Percentiles rank a stretch among this genome's conserved stretches.
These are phyloP conservation scores for Tolypocladium cylindrosporum DNA, from an alignment of 2,329 filamentous ascomycete genomes.

Conservation along the genomic window DNA sequence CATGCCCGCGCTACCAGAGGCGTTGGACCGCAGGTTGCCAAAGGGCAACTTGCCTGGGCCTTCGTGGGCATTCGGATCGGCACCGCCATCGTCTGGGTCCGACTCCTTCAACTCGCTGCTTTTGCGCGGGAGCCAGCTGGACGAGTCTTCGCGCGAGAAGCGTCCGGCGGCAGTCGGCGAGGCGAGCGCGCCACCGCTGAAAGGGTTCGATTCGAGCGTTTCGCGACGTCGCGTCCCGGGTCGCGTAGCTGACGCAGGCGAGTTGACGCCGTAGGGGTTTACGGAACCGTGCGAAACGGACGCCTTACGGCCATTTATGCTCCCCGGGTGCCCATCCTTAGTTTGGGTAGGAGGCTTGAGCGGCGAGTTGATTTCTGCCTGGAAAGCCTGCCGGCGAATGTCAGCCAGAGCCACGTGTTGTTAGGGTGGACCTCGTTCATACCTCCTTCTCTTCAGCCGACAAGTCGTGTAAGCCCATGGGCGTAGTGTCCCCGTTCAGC, in stretches of 20 bases:
- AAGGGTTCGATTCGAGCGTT: constrained; percentile 61
- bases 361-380: constrained; percentile 83
- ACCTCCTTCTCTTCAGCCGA: constrained; percentile 51
- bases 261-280: constrained; percentile 58
- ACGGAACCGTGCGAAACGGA: constrained; percentile 66
- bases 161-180: constrained; percentile 53
- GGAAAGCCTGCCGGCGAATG: constrained; percentile 52
- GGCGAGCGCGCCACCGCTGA: constrained; percentile 37
- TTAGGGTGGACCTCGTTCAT: constrained; percentile 6
- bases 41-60: constrained; percentile 26
- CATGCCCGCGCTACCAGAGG: constrained; percentile 35
- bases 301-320: constrained; percentile 64
- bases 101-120: constrained; percentile 42
- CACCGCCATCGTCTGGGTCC: constrained; percentile 43
- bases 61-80: constrained; percentile 19
- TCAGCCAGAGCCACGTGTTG: not conserved
- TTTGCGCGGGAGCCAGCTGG: constrained; percentile 48
- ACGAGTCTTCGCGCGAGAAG: constrained; percentile 52
- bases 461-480: constrained; percentile 66
- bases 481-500: constrained; percentile 54
- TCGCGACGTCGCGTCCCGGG: constrained; percentile 75
- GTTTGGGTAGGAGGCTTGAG: constrained; percentile 78
- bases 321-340: constrained; percentile 47
- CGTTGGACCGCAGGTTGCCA: constrained; percentile 43
- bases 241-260: constrained; percentile 60